phyloP scores from a whole-genome alignment of 495 filamentous ascomycete species.

The Penicillium paradoxum region DNA sequence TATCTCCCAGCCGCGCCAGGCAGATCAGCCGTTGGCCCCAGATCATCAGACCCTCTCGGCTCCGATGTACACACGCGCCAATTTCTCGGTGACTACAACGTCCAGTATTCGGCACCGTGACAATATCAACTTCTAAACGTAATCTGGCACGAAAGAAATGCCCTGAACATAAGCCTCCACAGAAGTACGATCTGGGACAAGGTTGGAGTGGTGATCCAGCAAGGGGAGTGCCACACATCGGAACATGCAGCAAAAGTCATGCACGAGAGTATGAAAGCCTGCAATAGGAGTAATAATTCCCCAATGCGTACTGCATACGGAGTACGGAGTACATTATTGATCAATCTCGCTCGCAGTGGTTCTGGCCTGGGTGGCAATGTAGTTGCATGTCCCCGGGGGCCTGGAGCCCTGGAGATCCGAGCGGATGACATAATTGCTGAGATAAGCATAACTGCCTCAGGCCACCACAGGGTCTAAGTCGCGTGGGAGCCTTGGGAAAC shows the following conservation, averaged over 20 bases:
- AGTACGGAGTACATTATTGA: background rate
- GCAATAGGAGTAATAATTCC: background rate
- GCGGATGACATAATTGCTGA: background rate
- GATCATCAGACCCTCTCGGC: conserved; percentile 5
- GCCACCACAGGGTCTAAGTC: background rate
- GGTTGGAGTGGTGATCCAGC: background rate
- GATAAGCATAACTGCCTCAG: background rate
- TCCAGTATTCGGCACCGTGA: background rate
- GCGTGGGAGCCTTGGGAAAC: background rate
- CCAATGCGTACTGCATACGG: no score
- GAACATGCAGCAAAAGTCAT: background rate
- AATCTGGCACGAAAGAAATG: background rate
- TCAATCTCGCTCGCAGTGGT: no score
- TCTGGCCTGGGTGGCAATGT: no score
- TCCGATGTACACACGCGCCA: background rate
- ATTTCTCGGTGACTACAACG: no score
- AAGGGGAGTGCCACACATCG: conserved; percentile 2
- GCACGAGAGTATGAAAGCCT: background rate
- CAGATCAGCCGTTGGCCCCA: background rate
- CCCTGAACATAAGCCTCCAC: background rate
- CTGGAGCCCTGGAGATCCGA: background rate
- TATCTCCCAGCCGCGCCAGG: background rate
- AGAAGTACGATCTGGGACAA: background rate
- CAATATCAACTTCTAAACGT: background rate
- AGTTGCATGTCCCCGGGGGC: no score